Evolutionary conservation across 768 basidiomycete species (phyloP).

Genomic region (Hirschioporus abietinus): DNA sequence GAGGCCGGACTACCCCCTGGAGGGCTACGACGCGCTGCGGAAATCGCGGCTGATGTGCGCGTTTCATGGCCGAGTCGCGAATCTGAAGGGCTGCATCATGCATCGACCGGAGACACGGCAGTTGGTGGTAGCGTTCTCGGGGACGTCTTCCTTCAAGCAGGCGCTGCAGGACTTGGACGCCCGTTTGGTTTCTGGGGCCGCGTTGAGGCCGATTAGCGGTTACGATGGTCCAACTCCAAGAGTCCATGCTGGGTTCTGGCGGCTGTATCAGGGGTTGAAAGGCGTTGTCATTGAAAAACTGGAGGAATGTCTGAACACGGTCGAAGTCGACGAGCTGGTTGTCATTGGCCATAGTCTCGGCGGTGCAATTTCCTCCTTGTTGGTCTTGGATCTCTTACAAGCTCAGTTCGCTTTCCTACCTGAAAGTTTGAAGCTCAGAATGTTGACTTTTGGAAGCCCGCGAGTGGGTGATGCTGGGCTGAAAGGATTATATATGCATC

Average conservation of each 20-base stretch:
- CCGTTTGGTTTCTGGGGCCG: slow-evolving; percentile 34
- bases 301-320: slow-evolving; percentile 30
- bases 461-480: slow-evolving; percentile 41
- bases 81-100: slow-evolving; percentile 42
- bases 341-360: slow-evolving; percentile 58
- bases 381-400: slow-evolving; percentile 42
- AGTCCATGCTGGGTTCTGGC: slow-evolving; percentile 55
- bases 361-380: slow-evolving; percentile 44
- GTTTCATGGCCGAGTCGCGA: slow-evolving; percentile 37
- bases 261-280: slow-evolving; percentile 41
- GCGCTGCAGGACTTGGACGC: slow-evolving; percentile 43
- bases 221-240: slow-evolving; percentile 18
- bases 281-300: slow-evolving; percentile 30
- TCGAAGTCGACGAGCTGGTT: slow-evolving; percentile 35
- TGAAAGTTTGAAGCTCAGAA: slow-evolving; percentile 29
- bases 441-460: slow-evolving; percentile 48
- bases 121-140: slow-evolving; percentile 47
- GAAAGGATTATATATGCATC: slow-evolving; percentile 35
- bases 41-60: slow-evolving; percentile 30
- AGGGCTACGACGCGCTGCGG: slow-evolving; percentile 35
- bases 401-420: slow-evolving; percentile 22
- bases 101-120: slow-evolving; percentile 40
- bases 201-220: slow-evolving; percentile 13
- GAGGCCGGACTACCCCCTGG: slow-evolving; percentile 43
- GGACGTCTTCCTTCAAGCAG: slow-evolving; percentile 39